phyloP scores from a whole-genome alignment of 495 filamentous ascomycete genomes.

The Penicillium tannophilum region DNA sequence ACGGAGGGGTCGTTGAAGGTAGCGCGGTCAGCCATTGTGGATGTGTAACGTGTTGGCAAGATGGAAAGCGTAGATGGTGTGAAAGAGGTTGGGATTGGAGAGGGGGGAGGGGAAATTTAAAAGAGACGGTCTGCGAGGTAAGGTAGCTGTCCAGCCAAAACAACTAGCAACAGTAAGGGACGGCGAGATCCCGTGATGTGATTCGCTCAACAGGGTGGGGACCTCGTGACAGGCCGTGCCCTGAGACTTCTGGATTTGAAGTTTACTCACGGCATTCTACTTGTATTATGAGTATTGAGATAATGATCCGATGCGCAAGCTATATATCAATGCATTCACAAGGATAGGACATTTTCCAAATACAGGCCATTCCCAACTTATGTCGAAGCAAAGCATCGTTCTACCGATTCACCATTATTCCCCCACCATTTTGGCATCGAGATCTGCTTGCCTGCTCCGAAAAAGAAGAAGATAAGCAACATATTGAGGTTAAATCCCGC shows the following conservation, averaged over 20 bases:
- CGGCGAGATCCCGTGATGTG: constrained; percentile 23
- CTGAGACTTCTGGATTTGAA: constrained; percentile 8
- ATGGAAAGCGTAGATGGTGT: constrained; percentile 7
- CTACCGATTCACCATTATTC: constrained; percentile 43
- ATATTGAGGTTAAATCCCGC: constrained; percentile 60
- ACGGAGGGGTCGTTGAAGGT: constrained; percentile 37
- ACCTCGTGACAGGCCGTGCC: constrained; percentile 25
- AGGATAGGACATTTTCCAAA: no score
- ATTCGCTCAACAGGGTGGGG: constrained; percentile 23
- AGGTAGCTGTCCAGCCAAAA: constrained; percentile 30
- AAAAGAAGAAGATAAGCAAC: constrained; percentile 58
- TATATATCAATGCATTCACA: no score
- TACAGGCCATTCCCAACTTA: neutral
- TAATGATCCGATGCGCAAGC: no score
- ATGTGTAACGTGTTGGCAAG: constrained; percentile 8
- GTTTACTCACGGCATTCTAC: neutral
- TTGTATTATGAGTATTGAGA: no score
- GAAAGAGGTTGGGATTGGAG: constrained; percentile 6
- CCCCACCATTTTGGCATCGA: constrained; percentile 63
- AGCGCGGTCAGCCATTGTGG: constrained; percentile 45
- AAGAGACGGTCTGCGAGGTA: constrained; percentile 34
- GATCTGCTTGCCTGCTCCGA: constrained; percentile 53
- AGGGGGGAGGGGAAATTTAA: constrained; percentile 13
- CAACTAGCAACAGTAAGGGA: constrained; percentile 34
- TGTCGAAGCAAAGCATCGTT: constrained; percentile 36